These are phyloP conservation scores for Leccinum solheimii DNA, from an alignment of 1,284 basidiomycete genomes.

Conservation along the genomic window DNA sequence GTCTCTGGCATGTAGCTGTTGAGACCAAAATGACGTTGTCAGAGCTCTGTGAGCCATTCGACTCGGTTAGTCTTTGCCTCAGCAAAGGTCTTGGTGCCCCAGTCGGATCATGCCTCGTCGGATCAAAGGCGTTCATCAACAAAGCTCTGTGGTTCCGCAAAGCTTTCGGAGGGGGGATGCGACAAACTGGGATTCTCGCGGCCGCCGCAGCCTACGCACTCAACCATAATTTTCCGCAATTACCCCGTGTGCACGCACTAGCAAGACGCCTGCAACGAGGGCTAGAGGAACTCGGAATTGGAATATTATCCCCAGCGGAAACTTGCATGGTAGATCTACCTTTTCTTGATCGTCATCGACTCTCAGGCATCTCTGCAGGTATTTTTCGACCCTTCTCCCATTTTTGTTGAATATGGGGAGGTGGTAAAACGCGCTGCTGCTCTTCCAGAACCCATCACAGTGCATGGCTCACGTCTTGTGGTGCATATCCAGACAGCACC, in stretches of 20 bases:
- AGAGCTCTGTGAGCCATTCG: constrained; percentile 88
- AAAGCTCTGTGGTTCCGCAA: constrained; percentile 88
- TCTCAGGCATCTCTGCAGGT: constrained; percentile 46
- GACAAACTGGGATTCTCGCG: constrained; percentile 84
- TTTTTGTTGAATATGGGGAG: constrained; percentile 69
- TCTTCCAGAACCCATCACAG: constrained; percentile 67
- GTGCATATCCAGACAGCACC: constrained; percentile 87
- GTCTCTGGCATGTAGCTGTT: constrained; percentile 91
- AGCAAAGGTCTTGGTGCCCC: constrained; percentile 97
- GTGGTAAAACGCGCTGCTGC: constrained; percentile 60
- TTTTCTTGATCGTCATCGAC: neutral
- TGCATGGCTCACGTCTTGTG: constrained; percentile 77
- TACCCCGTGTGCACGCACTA: constrained; percentile 77
- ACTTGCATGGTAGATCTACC: constrained; percentile 78
- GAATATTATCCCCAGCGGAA: constrained; percentile 76
- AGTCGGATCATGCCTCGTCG: constrained; percentile 88
- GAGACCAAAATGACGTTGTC: constrained; percentile 72
- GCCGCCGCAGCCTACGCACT: constrained; percentile 87
- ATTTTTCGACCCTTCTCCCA: constrained; percentile 77
- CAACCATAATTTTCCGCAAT: constrained; percentile 78
- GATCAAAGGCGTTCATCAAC: constrained; percentile 72
- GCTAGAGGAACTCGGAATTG: constrained; percentile 74
- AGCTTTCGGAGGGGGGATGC: constrained; percentile 92
- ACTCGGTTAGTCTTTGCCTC: constrained; percentile 90
- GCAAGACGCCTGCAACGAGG: constrained; percentile 70